Evolutionary conservation across 2,329 filamentous ascomycete species (phyloP), one percentile per base, ranked within the genome.

Genomic region (Sclerotiophoma versabilis): DNA sequence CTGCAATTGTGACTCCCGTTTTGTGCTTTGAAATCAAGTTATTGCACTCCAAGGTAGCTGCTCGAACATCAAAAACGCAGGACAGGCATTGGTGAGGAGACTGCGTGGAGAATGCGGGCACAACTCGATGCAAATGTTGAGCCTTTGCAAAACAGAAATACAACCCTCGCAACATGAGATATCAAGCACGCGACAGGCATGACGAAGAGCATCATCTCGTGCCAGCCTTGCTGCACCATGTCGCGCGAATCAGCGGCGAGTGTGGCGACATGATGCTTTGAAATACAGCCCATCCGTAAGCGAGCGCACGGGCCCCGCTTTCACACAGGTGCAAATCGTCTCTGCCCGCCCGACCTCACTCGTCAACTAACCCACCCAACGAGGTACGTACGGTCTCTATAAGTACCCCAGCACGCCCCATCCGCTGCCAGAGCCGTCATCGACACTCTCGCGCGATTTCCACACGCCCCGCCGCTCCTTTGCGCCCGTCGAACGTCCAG

Each of bases 401-500:
- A 54, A 54, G 46, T 34, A 25, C 23, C 22, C 39, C 34, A 33
- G 45, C 39, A 41, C 46, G 34, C 39, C 48, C 45, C 26, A 11
- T 15, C 33, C 36, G 45, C 58, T 57, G 46, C 50, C 36, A 44
- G 42, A 58, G 49, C 47, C 34, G 25, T 58, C 29, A 54, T 58
- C 58, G 49, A 63, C 45, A 49, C 41, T 34, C 32, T 45, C 42
- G 53, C 52, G 32, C 55, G 60, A 52, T 57, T 51, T 45, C 20
- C 41, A n/a, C 20, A 15, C 27, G 32, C 22, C 19, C 45, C 42
- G 39, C 42, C 60, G 41, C 34, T 51, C 43, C 32, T 29, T 43
- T 38, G 51, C 55, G 45, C 37, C 44, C 27, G 30, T 57, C 49
- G 58, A 58, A 64, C 55, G 30, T 45, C 37, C 64, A 29, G 74